Conservation (phyloP, 2,329 filamentous ascomycete species). For the Diaporthe sp. region DNA sequence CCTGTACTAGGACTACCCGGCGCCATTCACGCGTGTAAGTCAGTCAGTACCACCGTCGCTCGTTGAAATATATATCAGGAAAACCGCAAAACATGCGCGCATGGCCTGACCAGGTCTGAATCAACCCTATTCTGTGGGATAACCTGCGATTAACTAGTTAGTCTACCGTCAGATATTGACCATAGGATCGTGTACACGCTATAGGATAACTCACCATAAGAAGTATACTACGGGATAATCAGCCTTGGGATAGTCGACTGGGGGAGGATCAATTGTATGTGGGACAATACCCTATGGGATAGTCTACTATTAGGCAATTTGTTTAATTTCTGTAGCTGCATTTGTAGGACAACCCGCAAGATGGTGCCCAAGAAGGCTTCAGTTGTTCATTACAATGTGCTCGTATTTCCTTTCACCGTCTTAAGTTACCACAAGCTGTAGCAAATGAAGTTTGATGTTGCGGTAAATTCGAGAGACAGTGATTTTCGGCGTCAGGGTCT, state of each 20-base stretch:
- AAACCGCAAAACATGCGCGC: background rate
- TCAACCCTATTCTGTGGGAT: background rate
- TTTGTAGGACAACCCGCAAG: background rate
- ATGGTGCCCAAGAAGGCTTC: background rate
- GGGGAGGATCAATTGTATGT: too few relatives aligned
- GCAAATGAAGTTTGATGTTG: too few relatives aligned
- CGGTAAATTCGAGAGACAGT: too few relatives aligned
- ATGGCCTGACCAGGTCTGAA: background rate
- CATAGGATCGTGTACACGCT: background rate
- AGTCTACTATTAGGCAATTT: background rate
- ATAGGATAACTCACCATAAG: background rate
- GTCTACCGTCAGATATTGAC: too few relatives aligned
- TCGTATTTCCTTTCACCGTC: background rate
- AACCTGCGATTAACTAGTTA: background rate
- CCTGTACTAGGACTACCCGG: background rate
- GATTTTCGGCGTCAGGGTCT: too few relatives aligned
- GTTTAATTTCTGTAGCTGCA: background rate
- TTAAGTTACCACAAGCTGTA: background rate
- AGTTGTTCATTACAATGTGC: background rate
- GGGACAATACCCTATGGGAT: rapidly evolving
- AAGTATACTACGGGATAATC: background rate
- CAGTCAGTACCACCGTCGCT: background rate
- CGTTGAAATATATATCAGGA: background rate
- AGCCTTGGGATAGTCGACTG: background rate
- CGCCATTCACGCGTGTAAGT: background rate